Evolutionary conservation across 805 yeast genomes (phyloP), one percentile per base, ranked within the genome.

Genomic region (Candida gorgasii): DNA sequence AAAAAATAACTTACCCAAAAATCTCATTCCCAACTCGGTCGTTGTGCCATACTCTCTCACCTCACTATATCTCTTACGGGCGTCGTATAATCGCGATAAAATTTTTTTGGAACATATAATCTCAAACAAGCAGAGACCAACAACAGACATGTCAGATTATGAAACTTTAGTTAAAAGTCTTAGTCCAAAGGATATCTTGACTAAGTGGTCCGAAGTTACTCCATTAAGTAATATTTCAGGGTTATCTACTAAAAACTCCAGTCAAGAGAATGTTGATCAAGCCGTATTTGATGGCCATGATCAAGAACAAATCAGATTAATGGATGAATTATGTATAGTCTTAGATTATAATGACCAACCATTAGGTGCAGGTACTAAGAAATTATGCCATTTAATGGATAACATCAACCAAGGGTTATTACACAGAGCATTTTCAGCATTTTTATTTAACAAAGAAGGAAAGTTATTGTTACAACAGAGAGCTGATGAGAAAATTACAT

Each of bases 341-440:
- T 71, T 90, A 49, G 97, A 93, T 62, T 83, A 85, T 72, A 67
- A 89, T 55, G 99, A 93, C 63, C 67, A 58, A 36, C 96, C 97
- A 4, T 72, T 89, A 39, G 99, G 97, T 24, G 90, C 96, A 1
- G 98, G 92, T 12, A 86, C 97, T 40, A 93, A 93, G 65, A 93
- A 92, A 65, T 67, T 86, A 38, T 87, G 97, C 51, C 95, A 86
- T 58, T 66, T 93, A 42, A 87, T 89, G 96, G 76, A 76, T 33
- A 90, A 90, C 63, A 93, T 93, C 56, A 74, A 89, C 40, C 68
- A 72, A 48, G 99, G 99, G 3, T 73, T 93, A 37, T 73, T 93
- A 46, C 99, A 93, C 67, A 79, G 99, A 53, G 98, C 98, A 0
- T 93, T 93, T 61, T 87, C 96, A 18, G 97, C 90, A n/a, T 93